Conservation (phyloP, 495 filamentous ascomycete species). For the Aspergillus olivimuriae region DNA sequence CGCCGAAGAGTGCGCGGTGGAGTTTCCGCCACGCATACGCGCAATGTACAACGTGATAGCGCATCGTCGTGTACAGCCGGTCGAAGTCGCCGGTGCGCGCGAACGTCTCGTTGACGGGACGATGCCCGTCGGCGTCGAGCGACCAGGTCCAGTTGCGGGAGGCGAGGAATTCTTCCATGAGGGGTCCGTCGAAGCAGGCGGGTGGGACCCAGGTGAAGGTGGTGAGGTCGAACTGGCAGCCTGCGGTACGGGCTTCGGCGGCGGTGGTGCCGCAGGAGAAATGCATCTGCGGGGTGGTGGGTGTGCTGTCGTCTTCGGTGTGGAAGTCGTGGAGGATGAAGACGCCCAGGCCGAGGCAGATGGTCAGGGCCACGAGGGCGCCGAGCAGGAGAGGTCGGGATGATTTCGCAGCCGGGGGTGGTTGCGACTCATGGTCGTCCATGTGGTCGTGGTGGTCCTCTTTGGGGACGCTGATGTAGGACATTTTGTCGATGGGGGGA, state of each 20-base stretch:
- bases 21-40: background rate
- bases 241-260: background rate
- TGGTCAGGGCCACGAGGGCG: no score
- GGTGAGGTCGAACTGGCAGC: background rate
- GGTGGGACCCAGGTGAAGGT: background rate
- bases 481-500: no score
- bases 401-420: no score
- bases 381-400: no score
- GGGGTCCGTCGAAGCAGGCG: background rate
- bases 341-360: no score
- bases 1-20: background rate
- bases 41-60: background rate
- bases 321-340: no score
- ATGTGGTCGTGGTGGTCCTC: no score
- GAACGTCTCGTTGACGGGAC: background rate
- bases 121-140: background rate
- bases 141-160: background rate
- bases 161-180: background rate
- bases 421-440: no score
- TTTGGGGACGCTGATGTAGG: no score
- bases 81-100: background rate
- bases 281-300: no score
- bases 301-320: no score
- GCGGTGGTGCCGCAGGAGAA: background rate
- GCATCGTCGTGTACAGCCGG: background rate